Evolutionary conservation across 768 basidiomycete species (phyloP).

Genomic region (Termitomyces heimii): DNA sequence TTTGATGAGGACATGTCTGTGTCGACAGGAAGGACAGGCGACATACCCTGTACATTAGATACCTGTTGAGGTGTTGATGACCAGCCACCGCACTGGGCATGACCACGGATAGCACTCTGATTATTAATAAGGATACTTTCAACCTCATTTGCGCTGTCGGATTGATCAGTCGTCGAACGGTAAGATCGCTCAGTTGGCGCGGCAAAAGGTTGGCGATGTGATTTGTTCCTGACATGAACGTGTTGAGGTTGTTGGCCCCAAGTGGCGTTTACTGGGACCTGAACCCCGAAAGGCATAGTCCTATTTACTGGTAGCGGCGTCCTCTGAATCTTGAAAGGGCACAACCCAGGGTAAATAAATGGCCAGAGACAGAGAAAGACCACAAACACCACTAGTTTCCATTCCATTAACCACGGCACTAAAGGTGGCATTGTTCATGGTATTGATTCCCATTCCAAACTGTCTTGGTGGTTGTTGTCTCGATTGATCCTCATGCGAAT

Average conservation of each 20-base stretch:
- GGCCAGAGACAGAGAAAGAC: neutral
- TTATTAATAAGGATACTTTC: constrained; percentile 51
- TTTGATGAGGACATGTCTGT: neutral
- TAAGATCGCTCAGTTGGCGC: constrained; percentile 33
- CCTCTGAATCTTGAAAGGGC: constrained; percentile 51
- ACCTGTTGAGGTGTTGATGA: constrained; percentile 19
- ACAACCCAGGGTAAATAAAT: neutral
- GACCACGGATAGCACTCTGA: constrained; percentile 13
- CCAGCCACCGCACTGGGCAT: constrained; percentile 30
- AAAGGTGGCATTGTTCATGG: constrained; percentile 32
- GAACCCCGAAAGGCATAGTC: constrained; percentile 24
- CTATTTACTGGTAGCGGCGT: constrained; percentile 61
- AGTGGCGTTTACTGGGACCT: constrained; percentile 15
- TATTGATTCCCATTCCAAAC: constrained; percentile 8
- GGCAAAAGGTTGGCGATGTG: constrained; percentile 47
- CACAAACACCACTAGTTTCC: constrained; percentile 56
- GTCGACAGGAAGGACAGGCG: neutral
- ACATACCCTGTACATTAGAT: constrained; percentile 15
- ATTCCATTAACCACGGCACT: constrained; percentile 58
- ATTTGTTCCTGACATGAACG: constrained; percentile 24
- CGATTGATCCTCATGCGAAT: constrained; percentile 6
- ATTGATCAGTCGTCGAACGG: constrained; percentile 47
- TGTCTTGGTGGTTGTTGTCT: constrained; percentile 4
- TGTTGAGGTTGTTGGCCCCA: constrained; percentile 29
- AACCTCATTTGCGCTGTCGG: constrained; percentile 69